Conservation (phyloP, 2,329 filamentous ascomycete genomes). For the Apiospora aurea region DNA sequence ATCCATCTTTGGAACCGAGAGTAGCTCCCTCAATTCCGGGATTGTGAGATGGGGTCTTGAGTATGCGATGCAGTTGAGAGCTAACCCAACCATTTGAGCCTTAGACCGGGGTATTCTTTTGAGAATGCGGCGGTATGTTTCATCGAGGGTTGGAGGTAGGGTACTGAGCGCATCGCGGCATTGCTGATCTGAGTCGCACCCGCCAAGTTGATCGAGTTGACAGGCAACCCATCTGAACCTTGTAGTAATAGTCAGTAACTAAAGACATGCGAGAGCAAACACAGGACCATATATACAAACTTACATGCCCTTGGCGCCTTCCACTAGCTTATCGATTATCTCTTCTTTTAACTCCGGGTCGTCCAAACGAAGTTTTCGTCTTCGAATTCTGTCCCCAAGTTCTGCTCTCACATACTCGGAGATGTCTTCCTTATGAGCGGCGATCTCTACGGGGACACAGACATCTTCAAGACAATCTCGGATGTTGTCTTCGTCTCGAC, state of each 20-base stretch:
- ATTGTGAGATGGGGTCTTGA: neutral
- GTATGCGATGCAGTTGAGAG: neutral
- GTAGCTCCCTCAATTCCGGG: neutral
- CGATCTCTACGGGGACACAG: conserved; percentile 29
- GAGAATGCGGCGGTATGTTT: neutral
- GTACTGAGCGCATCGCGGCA: neutral
- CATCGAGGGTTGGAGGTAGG: neutral
- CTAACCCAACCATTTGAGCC: neutral
- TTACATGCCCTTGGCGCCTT: conserved; percentile 33
- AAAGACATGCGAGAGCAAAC: neutral
- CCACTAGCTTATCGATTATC: conserved; percentile 27
- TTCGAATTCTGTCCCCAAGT: conserved; percentile 29
- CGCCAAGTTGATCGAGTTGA: neutral
- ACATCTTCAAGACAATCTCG: conserved; percentile 23
- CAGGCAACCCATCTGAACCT: conserved; percentile 33
- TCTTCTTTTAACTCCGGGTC: conserved; percentile 30
- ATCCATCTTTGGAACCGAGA: neutral
- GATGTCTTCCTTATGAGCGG: conserved; percentile 34
- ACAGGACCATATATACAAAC: neutral
- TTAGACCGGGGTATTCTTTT: neutral
- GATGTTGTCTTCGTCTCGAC: conserved; percentile 32
- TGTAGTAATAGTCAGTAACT: neutral
- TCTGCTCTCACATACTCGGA: conserved; percentile 32
- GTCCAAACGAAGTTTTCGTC: conserved; percentile 25
- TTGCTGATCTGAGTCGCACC: neutral